phyloP scores from a whole-genome alignment of 2,329 filamentous ascomycete genomes.

The Colletotrichum coccodes region DNA sequence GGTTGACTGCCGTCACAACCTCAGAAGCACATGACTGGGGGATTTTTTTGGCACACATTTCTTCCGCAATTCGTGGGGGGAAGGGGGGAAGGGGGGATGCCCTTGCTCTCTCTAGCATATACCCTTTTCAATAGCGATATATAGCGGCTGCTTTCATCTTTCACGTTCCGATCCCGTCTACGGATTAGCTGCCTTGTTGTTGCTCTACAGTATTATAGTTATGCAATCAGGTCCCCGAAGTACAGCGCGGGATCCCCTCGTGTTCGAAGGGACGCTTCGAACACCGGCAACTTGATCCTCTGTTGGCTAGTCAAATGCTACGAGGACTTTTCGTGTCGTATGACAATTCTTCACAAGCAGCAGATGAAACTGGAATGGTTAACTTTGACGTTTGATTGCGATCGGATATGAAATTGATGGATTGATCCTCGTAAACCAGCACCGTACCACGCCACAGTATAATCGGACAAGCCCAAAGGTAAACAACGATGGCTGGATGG shows the following conservation, averaged over 20 bases:
- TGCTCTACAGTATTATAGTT: background rate
- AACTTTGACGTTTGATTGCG: background rate
- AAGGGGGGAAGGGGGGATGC: too few species aligned
- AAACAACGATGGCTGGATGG: constrained; percentile 13
- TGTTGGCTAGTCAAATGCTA: background rate
- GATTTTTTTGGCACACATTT: background rate
- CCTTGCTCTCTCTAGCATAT: background rate
- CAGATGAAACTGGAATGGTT: too few species aligned
- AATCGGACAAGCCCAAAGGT: constrained; percentile 27
- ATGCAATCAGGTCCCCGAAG: background rate
- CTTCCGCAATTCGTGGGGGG: background rate
- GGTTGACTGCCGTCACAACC: background rate
- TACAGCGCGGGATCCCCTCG: too few species aligned
- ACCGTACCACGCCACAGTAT: constrained; percentile 25
- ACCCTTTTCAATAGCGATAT: background rate
- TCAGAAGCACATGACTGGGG: background rate
- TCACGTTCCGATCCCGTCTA: background rate
- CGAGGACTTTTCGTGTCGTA: background rate
- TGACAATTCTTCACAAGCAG: background rate
- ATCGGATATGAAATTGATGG: constrained; percentile 13
- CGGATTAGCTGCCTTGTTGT: too few species aligned
- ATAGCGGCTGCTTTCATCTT: background rate
- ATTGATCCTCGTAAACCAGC: constrained; percentile 27
- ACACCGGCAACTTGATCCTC: background rate
- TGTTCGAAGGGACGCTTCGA: background rate